These are phyloP conservation scores for Geranomyces variabilis DNA, from an alignment of 192 early-diverging fungal species.

Conservation along the genomic window DNA sequence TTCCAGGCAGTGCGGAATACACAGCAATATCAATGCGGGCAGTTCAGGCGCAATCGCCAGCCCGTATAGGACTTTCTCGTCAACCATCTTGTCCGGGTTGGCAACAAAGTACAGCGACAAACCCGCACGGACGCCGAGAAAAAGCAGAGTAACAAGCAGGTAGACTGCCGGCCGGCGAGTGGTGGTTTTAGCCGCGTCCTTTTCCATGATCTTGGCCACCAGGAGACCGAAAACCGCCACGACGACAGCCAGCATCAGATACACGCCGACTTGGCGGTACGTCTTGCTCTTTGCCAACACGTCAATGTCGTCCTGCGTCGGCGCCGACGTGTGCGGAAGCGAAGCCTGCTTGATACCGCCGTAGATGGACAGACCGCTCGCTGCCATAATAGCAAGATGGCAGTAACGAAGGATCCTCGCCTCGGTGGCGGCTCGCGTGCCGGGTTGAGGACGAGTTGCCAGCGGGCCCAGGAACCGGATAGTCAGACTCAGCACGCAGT, in stretches of 20 bases:
- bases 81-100: background rate
- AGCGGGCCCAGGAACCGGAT: background rate
- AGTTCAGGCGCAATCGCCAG: constrained; percentile 11
- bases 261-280: constrained; percentile 3
- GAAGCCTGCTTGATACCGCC: constrained; percentile 7
- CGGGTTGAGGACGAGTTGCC: background rate
- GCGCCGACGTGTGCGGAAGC: constrained; percentile 7
- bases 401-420: constrained; percentile 1
- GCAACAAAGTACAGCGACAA: background rate
- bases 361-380: background rate
- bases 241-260: constrained; percentile 5
- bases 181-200: too few species aligned
- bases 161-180: background rate
- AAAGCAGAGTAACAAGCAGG: background rate
- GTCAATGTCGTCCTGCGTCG: background rate
- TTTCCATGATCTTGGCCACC: background rate
- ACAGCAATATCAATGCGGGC: constrained; percentile 11
- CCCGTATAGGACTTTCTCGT: constrained; percentile 6
- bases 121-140: background rate
- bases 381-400: constrained; percentile 8
- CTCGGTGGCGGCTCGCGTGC: too few species aligned
- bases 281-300: background rate
- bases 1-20: background rate
- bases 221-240: background rate
- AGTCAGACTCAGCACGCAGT: constrained; percentile 3